Conservation (phyloP, 148 eudicot species). For the Diospyros kaki region DNA sequence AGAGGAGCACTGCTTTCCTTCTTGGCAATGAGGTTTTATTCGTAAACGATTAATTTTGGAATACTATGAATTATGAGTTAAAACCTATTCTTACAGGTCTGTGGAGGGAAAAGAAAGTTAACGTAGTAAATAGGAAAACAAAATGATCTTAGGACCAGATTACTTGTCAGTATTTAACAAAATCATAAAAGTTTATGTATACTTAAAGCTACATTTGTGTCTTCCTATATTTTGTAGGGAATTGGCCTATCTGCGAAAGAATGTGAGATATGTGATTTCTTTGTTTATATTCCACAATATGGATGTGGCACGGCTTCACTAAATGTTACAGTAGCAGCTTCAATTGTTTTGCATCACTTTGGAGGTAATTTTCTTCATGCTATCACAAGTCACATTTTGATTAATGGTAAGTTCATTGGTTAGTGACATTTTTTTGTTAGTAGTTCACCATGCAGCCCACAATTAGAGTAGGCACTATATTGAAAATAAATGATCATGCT, state of each 20-base stretch:
- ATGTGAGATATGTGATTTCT: constrained; percentile 89
- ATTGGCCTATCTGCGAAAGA: constrained; percentile 88
- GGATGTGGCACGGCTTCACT: constrained; percentile 98
- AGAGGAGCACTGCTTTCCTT: constrained; percentile 81
- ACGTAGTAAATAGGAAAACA: too few relatives aligned
- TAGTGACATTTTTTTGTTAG: neutral
- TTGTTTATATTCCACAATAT: constrained; percentile 92
- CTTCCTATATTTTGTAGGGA: constrained; percentile 44
- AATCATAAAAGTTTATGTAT: neutral
- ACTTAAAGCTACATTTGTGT: neutral
- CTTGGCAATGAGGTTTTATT: constrained; percentile 81
- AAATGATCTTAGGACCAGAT: too few relatives aligned
- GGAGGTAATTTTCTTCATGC: constrained; percentile 45
- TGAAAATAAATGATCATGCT: too few relatives aligned
- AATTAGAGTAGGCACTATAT: neutral
- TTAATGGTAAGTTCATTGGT: neutral
- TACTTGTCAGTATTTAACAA: too few relatives aligned
- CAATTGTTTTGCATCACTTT: constrained; percentile 90
- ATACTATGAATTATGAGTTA: neutral
- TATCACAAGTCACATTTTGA: neutral
- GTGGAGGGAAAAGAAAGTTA: too few relatives aligned
- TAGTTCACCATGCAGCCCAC: neutral
- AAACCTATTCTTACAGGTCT: too few relatives aligned
- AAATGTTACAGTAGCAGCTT: constrained; percentile 95
- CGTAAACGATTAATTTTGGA: neutral